Conservation (phyloP, 108 stramenopile genomes). For the Fistulifera pelliculosa region DNA sequence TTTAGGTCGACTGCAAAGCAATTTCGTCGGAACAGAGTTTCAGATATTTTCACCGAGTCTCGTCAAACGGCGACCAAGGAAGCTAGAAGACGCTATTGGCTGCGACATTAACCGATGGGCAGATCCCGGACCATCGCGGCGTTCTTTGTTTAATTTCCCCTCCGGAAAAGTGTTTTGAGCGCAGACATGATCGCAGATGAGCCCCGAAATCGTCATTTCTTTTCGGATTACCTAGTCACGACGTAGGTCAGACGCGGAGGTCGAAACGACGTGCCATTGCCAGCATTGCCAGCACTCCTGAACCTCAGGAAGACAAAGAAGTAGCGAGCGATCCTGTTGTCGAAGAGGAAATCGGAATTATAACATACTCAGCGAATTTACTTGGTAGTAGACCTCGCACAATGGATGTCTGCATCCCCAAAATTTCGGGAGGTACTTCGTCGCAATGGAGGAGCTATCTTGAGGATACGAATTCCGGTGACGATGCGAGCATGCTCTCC, state of each 20-base stretch:
- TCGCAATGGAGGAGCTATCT: conserved; percentile 38
- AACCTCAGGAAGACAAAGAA: conserved; percentile 10
- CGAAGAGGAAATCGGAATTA: conserved; percentile 71
- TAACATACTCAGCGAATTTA: conserved; percentile 81
- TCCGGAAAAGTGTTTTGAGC: not conserved
- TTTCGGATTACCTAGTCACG: not conserved
- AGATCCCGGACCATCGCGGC: too few species aligned
- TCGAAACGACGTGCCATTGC: conserved; percentile 46
- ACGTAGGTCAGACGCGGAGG: conserved; percentile 6
- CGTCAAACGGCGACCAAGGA: not conserved
- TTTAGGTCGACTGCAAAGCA: conserved; percentile 68
- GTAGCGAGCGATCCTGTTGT: conserved; percentile 1
- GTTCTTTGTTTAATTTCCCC: not conserved
- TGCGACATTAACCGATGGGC: too few species aligned
- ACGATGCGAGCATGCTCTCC: conserved; percentile 42
- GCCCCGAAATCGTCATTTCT: not conserved
- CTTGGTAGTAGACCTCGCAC: conserved; percentile 79
- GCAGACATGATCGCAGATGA: not conserved
- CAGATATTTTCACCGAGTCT: conserved; percentile 49
- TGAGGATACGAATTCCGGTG: conserved; percentile 11
- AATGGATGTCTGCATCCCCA: conserved; percentile 87
- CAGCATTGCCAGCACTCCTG: conserved; percentile 16
- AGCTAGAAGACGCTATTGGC: too few species aligned
- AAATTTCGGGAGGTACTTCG: conserved; percentile 36
- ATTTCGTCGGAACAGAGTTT: conserved; percentile 82